phyloP scores from a whole-genome alignment of 768 basidiomycete genomes.

The Glaciozyma martinii region DNA sequence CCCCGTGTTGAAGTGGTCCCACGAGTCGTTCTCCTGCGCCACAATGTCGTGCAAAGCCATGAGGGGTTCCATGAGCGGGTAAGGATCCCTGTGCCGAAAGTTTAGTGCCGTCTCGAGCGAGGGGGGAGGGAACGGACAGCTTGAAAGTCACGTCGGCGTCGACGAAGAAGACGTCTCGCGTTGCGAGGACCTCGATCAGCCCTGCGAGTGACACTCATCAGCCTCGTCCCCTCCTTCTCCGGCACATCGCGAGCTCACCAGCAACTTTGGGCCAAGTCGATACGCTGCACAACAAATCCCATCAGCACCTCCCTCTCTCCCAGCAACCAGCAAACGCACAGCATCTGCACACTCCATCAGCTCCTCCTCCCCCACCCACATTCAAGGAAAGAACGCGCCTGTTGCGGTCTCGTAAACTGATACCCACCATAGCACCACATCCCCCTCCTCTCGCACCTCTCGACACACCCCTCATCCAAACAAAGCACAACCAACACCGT shows the following conservation, averaged over 20 bases:
- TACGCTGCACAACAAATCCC: neutral
- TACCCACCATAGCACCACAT: conserved; percentile 21
- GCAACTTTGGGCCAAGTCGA: conserved; percentile 28
- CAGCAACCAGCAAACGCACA: neutral
- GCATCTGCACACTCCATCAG: neutral
- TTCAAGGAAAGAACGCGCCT: neutral
- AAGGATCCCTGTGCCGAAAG: conserved; percentile 10
- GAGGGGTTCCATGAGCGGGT: conserved; percentile 13
- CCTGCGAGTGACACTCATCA: neutral
- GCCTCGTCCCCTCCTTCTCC: no score
- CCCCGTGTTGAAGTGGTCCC: conserved; percentile 20
- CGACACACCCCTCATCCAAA: conserved; percentile 16
- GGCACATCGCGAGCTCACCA: neutral
- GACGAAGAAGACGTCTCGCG: conserved; percentile 25
- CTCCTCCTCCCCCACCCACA: neutral
- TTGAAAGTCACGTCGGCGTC: conserved; percentile 18
- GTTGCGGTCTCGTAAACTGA: conserved; percentile 8
- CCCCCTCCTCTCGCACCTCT: conserved; percentile 7
- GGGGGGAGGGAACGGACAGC: conserved; percentile 3
- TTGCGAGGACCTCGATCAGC: conserved; percentile 17
- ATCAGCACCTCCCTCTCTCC: no score
- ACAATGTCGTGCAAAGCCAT: conserved; percentile 19
- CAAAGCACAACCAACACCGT: conserved; percentile 19
- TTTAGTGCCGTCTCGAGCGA: neutral
- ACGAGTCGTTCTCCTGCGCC: conserved; percentile 15